A percentile compares a stretch with the other conserved stretches of the same genome.
phyloP scores from a whole-genome alignment of 768 basidiomycete genomes.

The Leccinellum luteum region DNA sequence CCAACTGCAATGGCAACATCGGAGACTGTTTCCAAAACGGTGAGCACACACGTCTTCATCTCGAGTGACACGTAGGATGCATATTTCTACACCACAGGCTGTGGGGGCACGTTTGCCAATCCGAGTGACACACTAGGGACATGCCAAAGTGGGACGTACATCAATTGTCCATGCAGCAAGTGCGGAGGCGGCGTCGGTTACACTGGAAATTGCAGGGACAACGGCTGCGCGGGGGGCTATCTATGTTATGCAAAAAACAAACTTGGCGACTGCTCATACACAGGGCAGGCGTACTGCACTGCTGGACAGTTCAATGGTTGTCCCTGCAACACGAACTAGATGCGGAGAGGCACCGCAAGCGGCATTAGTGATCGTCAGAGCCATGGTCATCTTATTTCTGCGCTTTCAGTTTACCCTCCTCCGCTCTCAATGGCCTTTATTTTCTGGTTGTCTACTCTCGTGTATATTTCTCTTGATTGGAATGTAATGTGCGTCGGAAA shows the following conservation, averaged over 20 bases:
- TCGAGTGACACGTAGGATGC: not conserved
- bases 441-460: not conserved
- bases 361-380: not conserved
- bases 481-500: too few relatives aligned
- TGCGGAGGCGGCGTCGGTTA: not conserved
- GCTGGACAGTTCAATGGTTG: not conserved
- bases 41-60: not conserved
- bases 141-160: not conserved
- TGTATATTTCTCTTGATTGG: too few relatives aligned
- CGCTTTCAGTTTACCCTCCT: not conserved
- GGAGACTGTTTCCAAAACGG: not conserved
- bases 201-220: not conserved
- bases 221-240: not conserved
- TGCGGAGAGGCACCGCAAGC: too few relatives aligned
- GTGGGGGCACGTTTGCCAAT: not conserved
- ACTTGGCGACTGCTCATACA: not conserved
- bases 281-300: not conserved
- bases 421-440: not conserved
- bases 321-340: not conserved
- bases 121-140: not conserved
- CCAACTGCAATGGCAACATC: not conserved
- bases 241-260: not conserved
- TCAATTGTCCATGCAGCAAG: not conserved
- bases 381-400: not conserved
- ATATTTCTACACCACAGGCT: not conserved